These are phyloP conservation scores for Cladosporium velox DNA, from an alignment of 2,329 filamentous ascomycete genomes.

Conservation along the genomic window DNA sequence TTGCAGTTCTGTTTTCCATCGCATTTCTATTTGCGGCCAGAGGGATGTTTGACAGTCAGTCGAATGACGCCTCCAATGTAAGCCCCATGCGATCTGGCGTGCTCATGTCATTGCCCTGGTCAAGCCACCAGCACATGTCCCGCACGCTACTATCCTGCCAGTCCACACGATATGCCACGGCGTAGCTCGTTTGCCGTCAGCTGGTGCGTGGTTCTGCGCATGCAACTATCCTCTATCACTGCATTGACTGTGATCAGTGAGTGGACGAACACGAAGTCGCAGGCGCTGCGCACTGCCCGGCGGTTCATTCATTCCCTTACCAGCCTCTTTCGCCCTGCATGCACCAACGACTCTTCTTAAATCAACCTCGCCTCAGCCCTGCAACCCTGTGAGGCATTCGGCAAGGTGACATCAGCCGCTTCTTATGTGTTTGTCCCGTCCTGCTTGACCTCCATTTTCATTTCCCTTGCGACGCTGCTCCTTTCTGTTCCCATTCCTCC, in stretches of 20 bases:
- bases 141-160: slow-evolving; percentile 15
- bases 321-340: slow-evolving; percentile 20
- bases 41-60: slow-evolving; percentile 4
- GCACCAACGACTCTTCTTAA: slow-evolving; percentile 4
- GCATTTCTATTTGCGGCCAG: neutral
- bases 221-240: slow-evolving; percentile 11
- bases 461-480: slow-evolving; percentile 9
- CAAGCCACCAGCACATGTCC: slow-evolving; percentile 18
- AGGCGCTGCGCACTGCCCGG: slow-evolving; percentile 10
- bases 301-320: slow-evolving; percentile 16
- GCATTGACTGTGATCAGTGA: neutral
- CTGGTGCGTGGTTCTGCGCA: neutral
- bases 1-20: slow-evolving; percentile 1
- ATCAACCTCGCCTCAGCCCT: slow-evolving; percentile 16
- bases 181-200: slow-evolving; percentile 3
- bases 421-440: neutral
- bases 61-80: neutral
- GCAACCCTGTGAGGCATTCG: slow-evolving; percentile 15
- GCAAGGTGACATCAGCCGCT: slow-evolving; percentile 20
- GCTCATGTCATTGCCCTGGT: slow-evolving; percentile 6
- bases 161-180: slow-evolving; percentile 14
- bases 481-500: slow-evolving; percentile 15
- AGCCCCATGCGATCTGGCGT: neutral
- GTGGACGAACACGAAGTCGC: neutral
- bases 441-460: neutral